These are phyloP conservation scores for Prunus persica DNA, from an alignment of 306 rosid genomes.

Conservation along the genomic window Prunus_persica_NCBIv2 NC_034016.1:15270001-15270500, in stretches of 20 bases:
- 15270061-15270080: slow-evolving; percentile 96
- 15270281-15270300: slow-evolving; percentile 88
- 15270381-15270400: slow-evolving; percentile 99
- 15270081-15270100: slow-evolving; percentile 96
- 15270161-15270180: slow-evolving; percentile 91
- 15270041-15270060: slow-evolving; percentile 94
- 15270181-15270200: slow-evolving; percentile 83
- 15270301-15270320: slow-evolving; percentile 97
- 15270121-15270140: slow-evolving; percentile 93
- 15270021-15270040: slow-evolving; percentile 92
- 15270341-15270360: slow-evolving; percentile 98
- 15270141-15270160: slow-evolving; percentile 96
- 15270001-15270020: slow-evolving; percentile 83
- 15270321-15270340: slow-evolving; percentile 99
- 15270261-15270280: slow-evolving; percentile 94
- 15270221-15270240: slow-evolving; percentile 74
- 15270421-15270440: slow-evolving; percentile 99
- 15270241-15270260: slow-evolving; percentile 85
- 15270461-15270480: slow-evolving; percentile 57
- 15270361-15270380: slow-evolving; percentile 97
- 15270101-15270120: slow-evolving; percentile 97
- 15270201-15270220: slow-evolving; percentile 82
- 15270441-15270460: slow-evolving; percentile 99
- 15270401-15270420: slow-evolving; percentile 98
- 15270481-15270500: background rate